Evolutionary conservation across 2,329 filamentous ascomycete species (phyloP).

Genomic region (Penicillium expansum): DNA sequence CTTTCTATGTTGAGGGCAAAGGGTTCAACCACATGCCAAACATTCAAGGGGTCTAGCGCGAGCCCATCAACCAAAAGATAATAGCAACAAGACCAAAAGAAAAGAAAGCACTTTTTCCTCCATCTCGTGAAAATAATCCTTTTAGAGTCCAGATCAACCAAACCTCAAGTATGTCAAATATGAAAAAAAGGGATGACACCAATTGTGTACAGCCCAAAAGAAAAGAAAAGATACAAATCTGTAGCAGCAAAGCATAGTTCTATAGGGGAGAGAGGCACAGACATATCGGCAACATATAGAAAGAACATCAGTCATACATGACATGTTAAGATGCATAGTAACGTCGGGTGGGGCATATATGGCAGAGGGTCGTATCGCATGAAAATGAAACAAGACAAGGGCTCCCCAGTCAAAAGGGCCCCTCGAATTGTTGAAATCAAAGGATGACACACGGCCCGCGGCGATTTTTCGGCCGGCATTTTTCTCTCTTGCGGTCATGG

Average conservation of each 20-base stretch:
- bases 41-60: background rate
- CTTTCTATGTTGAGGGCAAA: background rate
- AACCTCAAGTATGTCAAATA: constrained; percentile 2
- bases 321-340: constrained; percentile 31
- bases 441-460: constrained; percentile 42
- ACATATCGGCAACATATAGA: constrained; percentile 18
- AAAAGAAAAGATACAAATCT: constrained; percentile 23
- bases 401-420: background rate
- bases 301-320: constrained; percentile 21
- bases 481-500: constrained; percentile 36
- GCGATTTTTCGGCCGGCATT: constrained; percentile 30
- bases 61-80: background rate
- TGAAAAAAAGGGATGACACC: constrained; percentile 3
- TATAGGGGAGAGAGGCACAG: constrained; percentile 30
- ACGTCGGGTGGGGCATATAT: constrained; percentile 17
- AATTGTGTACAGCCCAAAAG: constrained; percentile 16
- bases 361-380: constrained; percentile 8
- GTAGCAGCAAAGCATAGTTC: constrained; percentile 19
- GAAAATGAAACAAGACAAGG: constrained; percentile 8
- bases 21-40: background rate
- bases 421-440: constrained; percentile 18
- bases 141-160: constrained; percentile 6
- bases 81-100: background rate
- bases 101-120: constrained; percentile 14
- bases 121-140: constrained; percentile 7